Conservation (phyloP, 257 asterid genomes). For the Sherardia arvensis region DNA sequence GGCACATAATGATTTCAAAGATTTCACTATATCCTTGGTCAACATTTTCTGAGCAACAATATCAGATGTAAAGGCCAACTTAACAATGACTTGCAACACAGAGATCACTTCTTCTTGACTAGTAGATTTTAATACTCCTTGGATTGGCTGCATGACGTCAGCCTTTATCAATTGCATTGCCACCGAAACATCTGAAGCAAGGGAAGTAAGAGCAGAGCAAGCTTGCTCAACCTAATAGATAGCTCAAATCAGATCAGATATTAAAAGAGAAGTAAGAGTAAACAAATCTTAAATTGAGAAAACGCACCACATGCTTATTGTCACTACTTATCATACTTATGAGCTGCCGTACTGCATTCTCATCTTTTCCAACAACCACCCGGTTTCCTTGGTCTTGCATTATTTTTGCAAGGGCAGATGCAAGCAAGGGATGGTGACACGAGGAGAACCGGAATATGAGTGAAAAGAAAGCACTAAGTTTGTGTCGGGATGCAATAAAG, state of each 20-base stretch:
- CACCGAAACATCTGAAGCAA: constrained; percentile 82
- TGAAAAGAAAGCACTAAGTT: constrained; percentile 95
- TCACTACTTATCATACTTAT: constrained; percentile 99
- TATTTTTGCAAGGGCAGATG: constrained; percentile 96
- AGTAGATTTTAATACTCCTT: constrained; percentile 74
- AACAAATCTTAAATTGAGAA: constrained; percentile 12
- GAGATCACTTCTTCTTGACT: constrained; percentile 74
- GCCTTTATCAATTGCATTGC: constrained; percentile 90
- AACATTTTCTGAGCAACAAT: constrained; percentile 80
- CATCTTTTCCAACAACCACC: constrained; percentile 91
- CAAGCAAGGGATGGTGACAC: constrained; percentile 96
- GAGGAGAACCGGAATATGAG: constrained; percentile 99
- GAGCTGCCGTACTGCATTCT: constrained; percentile 96
- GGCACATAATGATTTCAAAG: constrained; percentile 70
- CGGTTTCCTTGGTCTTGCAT: constrained; percentile 94
- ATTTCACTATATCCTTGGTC: constrained; percentile 76
- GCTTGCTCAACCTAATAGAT: constrained; percentile 86
- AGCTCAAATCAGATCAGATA: constrained; percentile 17
- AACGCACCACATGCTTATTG: constrained; percentile 90
- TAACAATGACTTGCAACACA: constrained; percentile 83
- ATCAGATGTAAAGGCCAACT: constrained; percentile 82
- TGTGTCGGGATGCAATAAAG: constrained; percentile 90
- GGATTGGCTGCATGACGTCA: constrained; percentile 95
- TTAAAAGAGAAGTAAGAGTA: constrained; percentile 9
- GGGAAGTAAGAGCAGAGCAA: constrained; percentile 87